These are phyloP conservation scores for Neurospora sp. DNA, from an alignment of 2,329 filamentous ascomycete genomes.

Conservation along the genomic window DNA sequence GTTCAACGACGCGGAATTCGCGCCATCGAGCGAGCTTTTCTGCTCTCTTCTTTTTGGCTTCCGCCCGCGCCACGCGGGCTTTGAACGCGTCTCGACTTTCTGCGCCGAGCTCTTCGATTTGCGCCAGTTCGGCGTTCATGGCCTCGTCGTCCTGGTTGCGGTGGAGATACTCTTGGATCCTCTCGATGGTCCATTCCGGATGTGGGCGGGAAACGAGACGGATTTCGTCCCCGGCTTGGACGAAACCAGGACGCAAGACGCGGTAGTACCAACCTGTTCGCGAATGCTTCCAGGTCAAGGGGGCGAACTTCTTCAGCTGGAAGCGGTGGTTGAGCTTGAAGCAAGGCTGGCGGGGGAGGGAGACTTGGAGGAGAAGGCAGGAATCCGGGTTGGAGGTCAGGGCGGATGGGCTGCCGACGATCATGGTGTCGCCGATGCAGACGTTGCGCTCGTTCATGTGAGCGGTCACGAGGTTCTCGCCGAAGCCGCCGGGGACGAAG, in stretches of 20 bases:
- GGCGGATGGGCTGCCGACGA: slow-evolving; percentile 23
- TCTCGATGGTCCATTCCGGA: slow-evolving; percentile 53
- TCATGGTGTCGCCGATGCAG: slow-evolving; percentile 53
- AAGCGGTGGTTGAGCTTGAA: slow-evolving; percentile 63
- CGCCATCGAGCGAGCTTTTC: slow-evolving; percentile 27
- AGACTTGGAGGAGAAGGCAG: slow-evolving; percentile 44
- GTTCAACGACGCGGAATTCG: slow-evolving; percentile 38
- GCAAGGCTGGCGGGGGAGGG: slow-evolving; percentile 53
- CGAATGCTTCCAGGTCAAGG: slow-evolving; percentile 43
- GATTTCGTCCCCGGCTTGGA: slow-evolving; percentile 48
- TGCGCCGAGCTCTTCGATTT: slow-evolving; percentile 39
- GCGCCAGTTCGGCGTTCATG: slow-evolving; percentile 42
- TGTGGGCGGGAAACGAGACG: slow-evolving; percentile 42
- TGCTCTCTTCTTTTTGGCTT: slow-evolving; percentile 17
- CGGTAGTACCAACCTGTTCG: slow-evolving; percentile 60
- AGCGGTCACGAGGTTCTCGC: slow-evolving; percentile 52
- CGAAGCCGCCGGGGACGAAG: slow-evolving; percentile 51
- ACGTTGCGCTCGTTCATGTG: slow-evolving; percentile 54
- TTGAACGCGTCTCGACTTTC: slow-evolving; percentile 40
- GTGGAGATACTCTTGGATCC: slow-evolving; percentile 54
- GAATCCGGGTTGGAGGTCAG: neutral
- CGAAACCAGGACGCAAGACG: slow-evolving; percentile 43
- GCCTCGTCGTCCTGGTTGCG: slow-evolving; percentile 39
- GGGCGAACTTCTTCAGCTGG: slow-evolving; percentile 51
- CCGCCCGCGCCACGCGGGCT: slow-evolving; percentile 37